Base-by-base conservation (phyloP, 805 yeast species). In the Pichia occidentalis region DNA sequence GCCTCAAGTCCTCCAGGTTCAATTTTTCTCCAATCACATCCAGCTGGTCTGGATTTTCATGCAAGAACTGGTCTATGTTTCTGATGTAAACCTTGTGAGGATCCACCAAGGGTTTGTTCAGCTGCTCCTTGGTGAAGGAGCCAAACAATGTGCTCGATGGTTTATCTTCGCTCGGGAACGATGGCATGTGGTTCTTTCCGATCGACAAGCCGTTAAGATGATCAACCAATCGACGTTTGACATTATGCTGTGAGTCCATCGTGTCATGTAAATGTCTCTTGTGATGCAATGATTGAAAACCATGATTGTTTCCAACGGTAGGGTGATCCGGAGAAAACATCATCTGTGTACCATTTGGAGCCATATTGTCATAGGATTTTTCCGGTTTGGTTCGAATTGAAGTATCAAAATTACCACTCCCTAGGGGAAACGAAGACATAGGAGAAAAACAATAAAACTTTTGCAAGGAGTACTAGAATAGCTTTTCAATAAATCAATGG, bases 51-150 rank as follows among this genome's bases (percentile, higher is more conserved):
- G 47, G 46, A 29, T 49, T 49, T 6, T 50, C 54, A 11, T 42
- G 32, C 5, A 50, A 34, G 24, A 47, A 50, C 18, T 47, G 47
- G 29, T 50, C 54, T n/a, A 50, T 50, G 23, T 49, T 45, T 10
- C 25, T 39, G 5, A 50, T 50, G 7, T 43, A 34, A 7, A 50
- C 39, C 16, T 21, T 45, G 24, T 47, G 37, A 1, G 51, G 43
- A 22, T 39, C 35, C 7, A 16, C 29, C 5, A 39, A 17, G n/a
- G 42, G 32, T 14, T 19, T 29, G n/a, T 39, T 32, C 11, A 39
- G n/a, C 13, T 39, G 38, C 17, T 32, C 43, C 13, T 23, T 16
- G 13, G 42, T 33, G 16, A 35, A 39, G 6, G 29, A 17, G 5
- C 48, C 48, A 26, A 44, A 44, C 9, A 44, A 5, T 4, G 40